Conservation (phyloP, 257 asterid species). For the Solanum phureja region DNA sequence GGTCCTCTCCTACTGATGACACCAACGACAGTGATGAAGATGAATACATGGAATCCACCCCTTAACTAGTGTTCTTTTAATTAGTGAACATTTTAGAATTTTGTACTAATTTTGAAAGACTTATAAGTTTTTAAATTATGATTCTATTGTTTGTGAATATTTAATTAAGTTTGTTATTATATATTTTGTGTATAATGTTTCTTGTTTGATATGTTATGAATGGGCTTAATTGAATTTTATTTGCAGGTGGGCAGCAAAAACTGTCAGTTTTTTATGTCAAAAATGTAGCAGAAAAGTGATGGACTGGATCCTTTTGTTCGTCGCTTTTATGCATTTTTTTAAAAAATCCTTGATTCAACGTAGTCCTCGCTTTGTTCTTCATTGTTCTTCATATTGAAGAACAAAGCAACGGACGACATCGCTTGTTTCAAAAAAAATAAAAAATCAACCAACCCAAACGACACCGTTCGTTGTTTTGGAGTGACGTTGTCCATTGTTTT, state of each 20-base stretch:
- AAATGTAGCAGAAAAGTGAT: neutral
- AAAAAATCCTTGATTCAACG: neutral
- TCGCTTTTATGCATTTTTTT: neutral
- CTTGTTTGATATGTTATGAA: neutral
- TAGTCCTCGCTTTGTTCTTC: too few relatives aligned
- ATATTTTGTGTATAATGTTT: neutral
- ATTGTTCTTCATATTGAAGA: neutral
- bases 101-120: too few relatives aligned
- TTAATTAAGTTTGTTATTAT: too few relatives aligned
- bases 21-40: neutral
- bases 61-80: neutral
- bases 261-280: neutral
- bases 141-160: too few relatives aligned
- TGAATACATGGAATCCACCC: neutral
- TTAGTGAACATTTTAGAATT: neutral
- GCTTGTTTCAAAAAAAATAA: neutral
- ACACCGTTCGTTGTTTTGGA: too few relatives aligned
- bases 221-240: neutral
- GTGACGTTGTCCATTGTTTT: too few relatives aligned
- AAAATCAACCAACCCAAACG: too few relatives aligned
- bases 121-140: too few relatives aligned
- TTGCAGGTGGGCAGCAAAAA: neutral
- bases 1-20: neutral
- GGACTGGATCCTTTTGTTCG: neutral
- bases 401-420: rapidly evolving